These are phyloP conservation scores for Plasmodium malariae DNA, from an alignment of 169 alveolate genomes.

Conservation along the genomic window DNA sequence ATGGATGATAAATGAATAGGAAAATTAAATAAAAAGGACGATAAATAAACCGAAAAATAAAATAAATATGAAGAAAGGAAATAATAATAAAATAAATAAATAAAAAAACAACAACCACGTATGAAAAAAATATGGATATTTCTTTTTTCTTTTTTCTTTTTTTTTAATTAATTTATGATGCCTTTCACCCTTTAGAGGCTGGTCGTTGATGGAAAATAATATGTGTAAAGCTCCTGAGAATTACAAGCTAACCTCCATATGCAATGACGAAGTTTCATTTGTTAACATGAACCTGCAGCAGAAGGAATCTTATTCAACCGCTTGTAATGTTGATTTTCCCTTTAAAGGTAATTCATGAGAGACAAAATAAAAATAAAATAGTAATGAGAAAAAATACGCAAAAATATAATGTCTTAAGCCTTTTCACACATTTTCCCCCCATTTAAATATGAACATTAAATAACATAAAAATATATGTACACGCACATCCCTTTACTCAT, in stretches of 20 bases:
- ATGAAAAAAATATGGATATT: neutral
- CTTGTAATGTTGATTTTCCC: slow-evolving; percentile 70
- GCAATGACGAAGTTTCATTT: slow-evolving; percentile 53
- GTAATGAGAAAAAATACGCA: too few species aligned
- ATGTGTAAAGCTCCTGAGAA: slow-evolving; percentile 56
- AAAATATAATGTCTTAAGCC: too few species aligned
- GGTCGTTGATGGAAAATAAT: slow-evolving; percentile 48
- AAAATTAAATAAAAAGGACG: neutral
- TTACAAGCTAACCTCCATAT: slow-evolving; percentile 32
- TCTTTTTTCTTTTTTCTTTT: neutral
- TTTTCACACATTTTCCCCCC: too few species aligned
- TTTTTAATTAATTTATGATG: too few species aligned
- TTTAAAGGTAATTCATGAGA: slow-evolving; percentile 56
- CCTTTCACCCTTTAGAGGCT: too few species aligned
- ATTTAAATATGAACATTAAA: neutral
- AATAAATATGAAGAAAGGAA: neutral
- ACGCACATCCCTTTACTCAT: neutral
- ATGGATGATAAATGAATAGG: neutral
- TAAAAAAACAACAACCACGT: too few species aligned
- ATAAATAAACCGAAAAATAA: neutral
- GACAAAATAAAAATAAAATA: too few species aligned
- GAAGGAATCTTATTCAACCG: slow-evolving; percentile 43
- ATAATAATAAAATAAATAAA: neutral
- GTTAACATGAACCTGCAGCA: slow-evolving; percentile 32
- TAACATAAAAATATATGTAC: neutral